These are phyloP conservation scores for Penicillium parvum DNA, from an alignment of 495 filamentous ascomycete genomes.

Conservation along the genomic window DNA sequence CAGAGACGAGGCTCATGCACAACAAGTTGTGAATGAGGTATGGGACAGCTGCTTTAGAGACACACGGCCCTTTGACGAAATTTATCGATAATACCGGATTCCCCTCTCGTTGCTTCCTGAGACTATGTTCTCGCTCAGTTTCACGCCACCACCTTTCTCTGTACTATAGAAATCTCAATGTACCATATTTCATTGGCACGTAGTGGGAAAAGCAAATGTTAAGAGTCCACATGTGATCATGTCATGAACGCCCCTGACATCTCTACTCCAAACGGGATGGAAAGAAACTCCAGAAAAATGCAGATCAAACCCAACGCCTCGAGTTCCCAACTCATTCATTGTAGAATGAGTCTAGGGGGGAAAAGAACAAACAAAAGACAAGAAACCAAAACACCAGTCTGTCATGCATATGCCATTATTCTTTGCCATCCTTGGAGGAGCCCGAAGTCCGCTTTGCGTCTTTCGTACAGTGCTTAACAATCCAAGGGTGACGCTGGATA, in stretches of 20 bases:
- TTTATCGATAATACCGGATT: constrained; percentile 68
- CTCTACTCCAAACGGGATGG: constrained; percentile 11
- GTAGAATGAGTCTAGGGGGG: neutral
- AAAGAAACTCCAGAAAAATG: constrained; percentile 22
- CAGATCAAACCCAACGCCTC: constrained; percentile 8
- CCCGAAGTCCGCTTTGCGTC: constrained; percentile 51
- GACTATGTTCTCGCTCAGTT: constrained; percentile 9
- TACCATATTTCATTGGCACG: constrained; percentile 25
- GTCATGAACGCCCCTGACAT: constrained; percentile 14
- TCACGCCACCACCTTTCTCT: constrained; percentile 7
- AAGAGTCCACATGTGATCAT: constrained; percentile 20
- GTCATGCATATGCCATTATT: constrained; percentile 23
- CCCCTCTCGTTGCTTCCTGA: constrained; percentile 1
- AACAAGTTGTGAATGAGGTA: constrained; percentile 87
- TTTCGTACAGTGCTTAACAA: constrained; percentile 90
- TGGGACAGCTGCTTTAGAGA: constrained; percentile 96
- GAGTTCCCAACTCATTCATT: neutral
- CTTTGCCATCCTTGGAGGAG: constrained; percentile 35
- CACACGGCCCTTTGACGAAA: constrained; percentile 92
- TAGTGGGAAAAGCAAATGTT: constrained; percentile 13
- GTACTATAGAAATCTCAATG: constrained; percentile 25
- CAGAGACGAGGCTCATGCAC: constrained; percentile 81
- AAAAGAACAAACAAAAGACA: constrained; percentile 10
- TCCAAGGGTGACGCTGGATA: constrained; percentile 91
- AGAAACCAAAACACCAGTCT: constrained; percentile 21